Percentiles rank a stretch among this genome's conserved stretches.
Conservation (phyloP, 768 basidiomycete species). For the Boletus edulis region DNA sequence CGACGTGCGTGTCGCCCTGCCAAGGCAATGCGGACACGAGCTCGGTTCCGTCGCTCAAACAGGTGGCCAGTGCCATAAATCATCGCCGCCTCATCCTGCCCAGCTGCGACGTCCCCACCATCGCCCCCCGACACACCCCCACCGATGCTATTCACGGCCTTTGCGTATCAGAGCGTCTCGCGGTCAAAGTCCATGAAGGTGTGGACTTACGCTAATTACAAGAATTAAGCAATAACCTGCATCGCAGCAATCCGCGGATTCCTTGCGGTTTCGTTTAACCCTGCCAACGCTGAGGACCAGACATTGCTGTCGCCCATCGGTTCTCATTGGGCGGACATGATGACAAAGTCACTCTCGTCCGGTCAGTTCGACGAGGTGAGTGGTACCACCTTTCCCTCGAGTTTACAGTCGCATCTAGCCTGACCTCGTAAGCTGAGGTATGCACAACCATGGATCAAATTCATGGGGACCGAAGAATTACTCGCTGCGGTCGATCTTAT, state of each 20-base stretch:
- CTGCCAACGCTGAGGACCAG: slow-evolving; percentile 36
- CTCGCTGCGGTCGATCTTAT: slow-evolving; percentile 45
- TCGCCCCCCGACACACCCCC: too few species aligned
- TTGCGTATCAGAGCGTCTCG: too few species aligned
- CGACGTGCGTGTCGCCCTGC: too few species aligned
- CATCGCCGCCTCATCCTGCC: too few species aligned
- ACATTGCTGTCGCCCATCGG: slow-evolving; percentile 39
- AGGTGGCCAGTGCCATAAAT: too few species aligned
- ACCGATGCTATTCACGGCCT: too few species aligned
- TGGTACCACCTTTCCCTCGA: not conserved
- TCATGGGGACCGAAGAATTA: slow-evolving; percentile 39
- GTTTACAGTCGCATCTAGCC: not conserved
- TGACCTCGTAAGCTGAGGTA: slow-evolving; percentile 10
- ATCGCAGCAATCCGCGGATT: slow-evolving; percentile 41
- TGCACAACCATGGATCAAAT: slow-evolving; percentile 50
- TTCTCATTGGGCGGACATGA: slow-evolving; percentile 39
- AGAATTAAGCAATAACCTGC: too few species aligned
- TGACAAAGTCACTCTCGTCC: slow-evolving; percentile 15
- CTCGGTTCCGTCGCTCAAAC: too few species aligned
- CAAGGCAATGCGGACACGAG: too few species aligned
- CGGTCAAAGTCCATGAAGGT: too few species aligned
- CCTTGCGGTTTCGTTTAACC: slow-evolving; percentile 39
- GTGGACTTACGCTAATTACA: too few species aligned
- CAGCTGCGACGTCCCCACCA: too few species aligned
- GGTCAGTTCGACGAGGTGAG: slow-evolving; percentile 12